Base-by-base conservation (phyloP, 495 filamentous ascomycete species). In the Tuber calosporum region DNA sequence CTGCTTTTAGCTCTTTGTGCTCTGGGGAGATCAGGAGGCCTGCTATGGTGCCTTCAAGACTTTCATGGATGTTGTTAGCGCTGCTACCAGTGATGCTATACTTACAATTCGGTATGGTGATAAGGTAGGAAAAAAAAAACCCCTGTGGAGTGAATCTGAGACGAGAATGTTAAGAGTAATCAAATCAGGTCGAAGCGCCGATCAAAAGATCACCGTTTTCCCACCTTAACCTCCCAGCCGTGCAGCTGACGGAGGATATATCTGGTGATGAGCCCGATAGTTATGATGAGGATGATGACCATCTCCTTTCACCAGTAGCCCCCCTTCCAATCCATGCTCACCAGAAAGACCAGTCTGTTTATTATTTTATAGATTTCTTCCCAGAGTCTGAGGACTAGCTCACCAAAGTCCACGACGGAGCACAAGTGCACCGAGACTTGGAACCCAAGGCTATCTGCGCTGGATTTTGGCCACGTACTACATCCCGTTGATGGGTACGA, bases 171-270 rank as follows among this genome's bases (percentile, higher is more conserved):
- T 62, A 62, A 62, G 26, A 17, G 26, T 34, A n/a, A n/a, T n/a
- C n/a, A n/a, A 9, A 62, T 34, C 66, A 79, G 77, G 70, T 72
- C 66, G 75, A 75, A 67, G 68, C 69, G 62, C 77, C 73, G 37
- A 79, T 79, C 68, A 69, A 69, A 15, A 77, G 77, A 17, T 76
- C 77, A 30, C 79, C 68, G 62, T 70, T 79, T n/a, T 79, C 77
- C 0, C 67, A 79, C 22, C 70, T 79, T 38, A 79, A 79, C 37
- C 67, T 74, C 7, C 40, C 69, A 37, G 70, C 72, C n/a, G 69
- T 79, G 39, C 70, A 68, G 41, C 79, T 77, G 77, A 68, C 69
- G 15, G 77, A 79, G 53, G 38, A 75, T 6, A 5, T 30, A 26
- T 53, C 38, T 48, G 72, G 67, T 20, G 53, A 73, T 38, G 68